A percentile compares a stretch with the other conserved stretches of the same genome.
Evolutionary conservation across 495 filamentous ascomycete genomes (phyloP).

Genomic region (Talaromyces wortmannii): DNA sequence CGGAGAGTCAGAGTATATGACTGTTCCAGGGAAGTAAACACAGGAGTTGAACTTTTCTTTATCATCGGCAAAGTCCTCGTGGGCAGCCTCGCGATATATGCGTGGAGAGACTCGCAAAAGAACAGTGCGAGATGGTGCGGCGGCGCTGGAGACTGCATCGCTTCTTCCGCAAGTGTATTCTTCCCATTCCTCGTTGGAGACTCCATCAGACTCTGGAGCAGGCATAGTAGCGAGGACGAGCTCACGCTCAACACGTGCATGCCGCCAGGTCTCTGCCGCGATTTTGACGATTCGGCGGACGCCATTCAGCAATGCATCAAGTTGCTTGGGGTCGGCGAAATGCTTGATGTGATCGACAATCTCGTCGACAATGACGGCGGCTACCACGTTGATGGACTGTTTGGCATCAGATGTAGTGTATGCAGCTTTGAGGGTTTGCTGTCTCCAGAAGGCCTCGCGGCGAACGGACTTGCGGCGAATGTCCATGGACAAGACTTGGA

Average conservation of each 20-base stretch:
- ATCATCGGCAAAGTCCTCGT: conserved; percentile 42
- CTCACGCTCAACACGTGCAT: conserved; percentile 56
- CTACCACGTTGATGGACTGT: conserved; percentile 53
- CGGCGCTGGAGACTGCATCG: conserved; percentile 2
- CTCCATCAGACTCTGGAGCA: conserved; percentile 31
- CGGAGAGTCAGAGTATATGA: conserved; percentile 49
- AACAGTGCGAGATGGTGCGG: conserved; percentile 20
- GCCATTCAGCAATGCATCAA: conserved; percentile 42
- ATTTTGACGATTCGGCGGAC: conserved; percentile 56
- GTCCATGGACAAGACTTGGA: conserved; percentile 55
- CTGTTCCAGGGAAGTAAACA: conserved; percentile 43
- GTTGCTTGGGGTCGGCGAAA: conserved; percentile 48
- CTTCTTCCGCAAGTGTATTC: conserved; percentile 28
- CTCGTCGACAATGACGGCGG: conserved; percentile 54
- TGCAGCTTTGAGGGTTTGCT: conserved; percentile 57
- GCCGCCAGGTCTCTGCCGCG: conserved; percentile 58
- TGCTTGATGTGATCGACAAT: conserved; percentile 52
- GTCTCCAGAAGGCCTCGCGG: conserved; percentile 57
- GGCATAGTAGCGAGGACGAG: conserved; percentile 51
- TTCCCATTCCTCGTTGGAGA: conserved; percentile 38
- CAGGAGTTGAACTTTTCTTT: conserved; percentile 32
- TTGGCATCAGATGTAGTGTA: conserved; percentile 58
- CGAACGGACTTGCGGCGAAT: conserved; percentile 55
- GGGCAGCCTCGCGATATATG: conserved; percentile 47
- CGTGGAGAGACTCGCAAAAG: conserved; percentile 50